Evolutionary conservation across 2,329 filamentous ascomycete species (phyloP), one percentile per base, ranked within the genome.

Genomic region (Trichoderma breve): DNA sequence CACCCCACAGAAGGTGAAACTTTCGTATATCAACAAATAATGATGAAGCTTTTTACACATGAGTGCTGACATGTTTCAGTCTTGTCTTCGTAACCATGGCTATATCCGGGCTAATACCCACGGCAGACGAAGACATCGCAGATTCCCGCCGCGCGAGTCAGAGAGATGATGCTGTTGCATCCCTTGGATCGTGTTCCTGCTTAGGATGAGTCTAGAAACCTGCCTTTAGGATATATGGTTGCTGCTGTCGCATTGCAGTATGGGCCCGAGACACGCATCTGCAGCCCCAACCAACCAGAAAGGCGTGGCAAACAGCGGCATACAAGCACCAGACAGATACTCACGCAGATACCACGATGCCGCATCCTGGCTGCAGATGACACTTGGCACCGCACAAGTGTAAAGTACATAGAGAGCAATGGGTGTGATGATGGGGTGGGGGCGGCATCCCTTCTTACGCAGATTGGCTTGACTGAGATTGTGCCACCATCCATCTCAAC

Each of bases 401-500:
- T 14, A 30, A n/a, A 30, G 15, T 7, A 14, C 21, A 57, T 30
- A 11, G 28, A 21, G 15, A 24, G 11, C 51, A 39, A 24, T 12
- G 12, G 43, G 21, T 53, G 47, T 14, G 21, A 57, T 15, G 6
- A 36, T 14, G 62, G 11, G 11, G 18, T 57, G 18, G 32, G 64
- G n/a, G 15, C 43, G 8, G 26, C n/a, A 67, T 28, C 51, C 32
- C 64, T 39, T 24, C 32, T 26, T 30, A 32, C 15, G 32, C 51
- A 21, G 51, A 58, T 67, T 67, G 64, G 64, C 51, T 39, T 34
- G 62, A 64, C 24, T 43, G 51, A 58, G 64, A 30, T 58, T 67
- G 51, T 67, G 53, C 24, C 51, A 67, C 51, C 64, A 67, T 67
- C 32, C 64, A 67, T 67, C 64, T 67, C 64, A 58, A 67, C 51